Base-by-base conservation (phyloP, 164 flowering plant genomes). In the Annona cherimola region DNA sequence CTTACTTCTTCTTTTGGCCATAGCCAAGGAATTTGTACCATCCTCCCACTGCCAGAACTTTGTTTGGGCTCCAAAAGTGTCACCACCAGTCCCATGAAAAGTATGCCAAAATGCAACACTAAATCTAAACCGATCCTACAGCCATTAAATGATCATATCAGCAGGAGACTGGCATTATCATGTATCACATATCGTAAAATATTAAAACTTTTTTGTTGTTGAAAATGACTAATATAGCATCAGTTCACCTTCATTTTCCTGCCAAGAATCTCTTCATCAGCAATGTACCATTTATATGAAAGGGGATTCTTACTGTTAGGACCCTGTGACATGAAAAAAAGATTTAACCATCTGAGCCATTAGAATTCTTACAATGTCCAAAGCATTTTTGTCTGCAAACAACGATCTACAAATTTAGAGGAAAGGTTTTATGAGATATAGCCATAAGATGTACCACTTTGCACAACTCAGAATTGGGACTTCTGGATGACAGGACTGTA, bases 41-140 rank as follows among this genome's bases (percentile, higher is more conserved):
- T 95, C 99, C 82, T 95, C 99, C 99, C 99, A 93, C 3, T 98
- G 99, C 99, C 99, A 95, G 66, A 60, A n/a, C 82, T 95, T 93
- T 40, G 99, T 95, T 26, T 91, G 80, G 1, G 90, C 87, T 74
- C 99, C 99, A 84, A 95, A 95, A 12, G 96, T 94, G 57, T 95
- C 99, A 59, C 77, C 91, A 70, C 99, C 97, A 1, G 92, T 88
- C 42, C 98, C 98, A 73, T 97, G 92, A 78, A 95, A 95, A 64
- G 98, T 95, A 71, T 95, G 99, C 99, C 99, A 95, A 83, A 93
- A 95, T 12, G 99, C 99, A 81, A 95, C 87, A 78, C 98, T 95
- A 73, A 95, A 95, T 82, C 98, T 87, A 84, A 90, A 14, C 99
- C 99, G 93, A 71, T 93, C 99, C 98, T 95, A 73, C n/a, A 5